Percentiles rank a stretch among this genome's conserved stretches.
Conservation (phyloP, 441 rosid species). For the Jatropha podagrica region DNA sequence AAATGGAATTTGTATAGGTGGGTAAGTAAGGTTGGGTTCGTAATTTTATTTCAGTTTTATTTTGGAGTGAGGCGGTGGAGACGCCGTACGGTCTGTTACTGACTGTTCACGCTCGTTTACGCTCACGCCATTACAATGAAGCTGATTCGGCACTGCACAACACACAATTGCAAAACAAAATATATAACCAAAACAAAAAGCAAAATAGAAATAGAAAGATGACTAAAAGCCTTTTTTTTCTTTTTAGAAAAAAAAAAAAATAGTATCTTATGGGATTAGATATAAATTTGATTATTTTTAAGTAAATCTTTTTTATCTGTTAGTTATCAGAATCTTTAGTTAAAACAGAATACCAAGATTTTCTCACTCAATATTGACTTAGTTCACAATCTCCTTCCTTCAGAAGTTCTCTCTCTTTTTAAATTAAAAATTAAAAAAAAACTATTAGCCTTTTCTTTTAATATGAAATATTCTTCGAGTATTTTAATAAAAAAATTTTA, state of each 20-base stretch:
- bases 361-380: constrained; percentile 23
- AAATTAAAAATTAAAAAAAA: not conserved
- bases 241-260: not conserved
- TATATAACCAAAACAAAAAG: not conserved
- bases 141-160: constrained; percentile 31
- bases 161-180: not conserved
- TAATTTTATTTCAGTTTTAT: not conserved
- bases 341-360: constrained; percentile 28
- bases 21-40: too few species aligned
- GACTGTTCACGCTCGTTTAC: constrained; percentile 24
- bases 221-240: not conserved
- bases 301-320: not conserved
- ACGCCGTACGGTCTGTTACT: constrained; percentile 27
- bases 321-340: constrained; percentile 16
- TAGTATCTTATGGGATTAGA: not conserved
- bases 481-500: too few species aligned
- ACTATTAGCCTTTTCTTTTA: too few species aligned
- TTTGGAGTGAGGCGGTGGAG: not conserved
- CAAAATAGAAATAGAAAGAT: not conserved
- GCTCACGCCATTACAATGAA: constrained; percentile 37
- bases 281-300: not conserved
- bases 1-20: constrained; percentile 7
- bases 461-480: too few species aligned
- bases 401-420: not conserved
- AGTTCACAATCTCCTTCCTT: constrained; percentile 10